Conservation (phyloP, 2,329 filamentous ascomycete genomes). For the Sclerotinia sclerotiorum region DNA sequence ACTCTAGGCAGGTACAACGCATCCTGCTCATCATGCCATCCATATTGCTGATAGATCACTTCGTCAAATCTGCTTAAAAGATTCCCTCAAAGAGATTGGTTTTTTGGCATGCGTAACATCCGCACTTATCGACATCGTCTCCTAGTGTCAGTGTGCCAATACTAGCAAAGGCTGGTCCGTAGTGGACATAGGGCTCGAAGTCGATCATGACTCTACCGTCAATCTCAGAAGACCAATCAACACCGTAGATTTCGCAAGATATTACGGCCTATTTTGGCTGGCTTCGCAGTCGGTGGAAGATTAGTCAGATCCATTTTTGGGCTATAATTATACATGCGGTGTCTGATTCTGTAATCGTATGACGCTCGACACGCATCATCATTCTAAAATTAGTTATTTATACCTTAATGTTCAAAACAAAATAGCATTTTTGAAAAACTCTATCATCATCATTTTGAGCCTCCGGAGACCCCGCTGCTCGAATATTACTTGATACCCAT, state of each 20-base stretch:
- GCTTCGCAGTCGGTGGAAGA: too few relatives aligned
- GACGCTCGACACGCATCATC: too few relatives aligned
- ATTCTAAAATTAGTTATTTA: too few relatives aligned
- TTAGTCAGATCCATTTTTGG: too few relatives aligned
- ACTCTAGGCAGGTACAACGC: not conserved
- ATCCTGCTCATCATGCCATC: not conserved
- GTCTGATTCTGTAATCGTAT: too few relatives aligned
- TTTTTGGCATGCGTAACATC: not conserved
- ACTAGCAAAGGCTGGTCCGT: too few relatives aligned
- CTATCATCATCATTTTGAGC: not conserved
- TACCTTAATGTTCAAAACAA: too few relatives aligned
- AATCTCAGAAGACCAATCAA: not conserved
- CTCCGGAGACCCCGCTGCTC: not conserved
- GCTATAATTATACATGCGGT: too few relatives aligned
- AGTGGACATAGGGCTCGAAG: not conserved
- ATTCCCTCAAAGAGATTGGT: not conserved
- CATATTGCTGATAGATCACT: not conserved
- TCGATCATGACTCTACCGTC: not conserved
- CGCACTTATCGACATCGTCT: not conserved
- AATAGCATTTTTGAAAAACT: too few relatives aligned
- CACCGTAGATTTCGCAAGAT: too few relatives aligned
- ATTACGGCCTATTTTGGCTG: too few relatives aligned
- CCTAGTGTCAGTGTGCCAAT: not conserved
- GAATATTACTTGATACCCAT: not conserved
- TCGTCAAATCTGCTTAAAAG: not conserved